Conservation (phyloP, 148 eudicot genomes). For the Chenopodium berlandieri region DNA sequence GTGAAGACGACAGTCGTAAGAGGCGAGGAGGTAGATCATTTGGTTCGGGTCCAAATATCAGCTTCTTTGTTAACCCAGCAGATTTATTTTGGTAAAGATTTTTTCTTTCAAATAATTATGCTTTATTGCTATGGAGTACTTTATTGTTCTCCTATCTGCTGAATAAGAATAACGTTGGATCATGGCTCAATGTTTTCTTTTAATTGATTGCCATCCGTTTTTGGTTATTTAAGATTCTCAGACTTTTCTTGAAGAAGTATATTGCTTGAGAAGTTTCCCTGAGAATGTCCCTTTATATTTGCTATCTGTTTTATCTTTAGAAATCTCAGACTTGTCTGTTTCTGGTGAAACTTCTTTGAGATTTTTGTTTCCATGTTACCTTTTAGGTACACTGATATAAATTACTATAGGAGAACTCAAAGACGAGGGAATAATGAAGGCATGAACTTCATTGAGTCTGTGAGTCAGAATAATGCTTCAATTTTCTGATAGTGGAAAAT, state of each 20-base stretch:
- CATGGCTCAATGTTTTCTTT: neutral
- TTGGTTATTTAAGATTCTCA: neutral
- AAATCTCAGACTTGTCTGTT: too few species aligned
- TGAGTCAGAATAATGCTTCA: conserved; percentile 31
- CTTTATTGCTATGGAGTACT: neutral
- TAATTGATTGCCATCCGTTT: neutral
- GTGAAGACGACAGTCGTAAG: conserved; percentile 69
- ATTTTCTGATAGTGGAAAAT: conserved; percentile 11
- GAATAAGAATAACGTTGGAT: neutral
- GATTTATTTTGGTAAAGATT: conserved; percentile 78
- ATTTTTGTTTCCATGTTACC: conserved; percentile 2
- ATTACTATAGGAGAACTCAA: conserved; percentile 70
- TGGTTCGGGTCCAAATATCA: conserved; percentile 44
- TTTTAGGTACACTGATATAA: conserved; percentile 94
- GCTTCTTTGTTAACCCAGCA: conserved; percentile 49
- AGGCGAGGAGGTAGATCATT: conserved; percentile 74
- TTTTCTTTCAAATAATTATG: neutral
- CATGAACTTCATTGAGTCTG: conserved; percentile 88
- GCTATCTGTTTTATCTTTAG: too few species aligned
- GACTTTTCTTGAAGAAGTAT: neutral
- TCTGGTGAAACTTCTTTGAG: neutral
- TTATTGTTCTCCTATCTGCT: neutral
- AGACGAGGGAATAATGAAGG: conserved; percentile 48
- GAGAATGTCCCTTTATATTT: too few species aligned
- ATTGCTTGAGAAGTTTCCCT: neutral